phyloP scores from a whole-genome alignment of 371 early-diverging fungal genomes.

The Apophysomyces elegans region DNA sequence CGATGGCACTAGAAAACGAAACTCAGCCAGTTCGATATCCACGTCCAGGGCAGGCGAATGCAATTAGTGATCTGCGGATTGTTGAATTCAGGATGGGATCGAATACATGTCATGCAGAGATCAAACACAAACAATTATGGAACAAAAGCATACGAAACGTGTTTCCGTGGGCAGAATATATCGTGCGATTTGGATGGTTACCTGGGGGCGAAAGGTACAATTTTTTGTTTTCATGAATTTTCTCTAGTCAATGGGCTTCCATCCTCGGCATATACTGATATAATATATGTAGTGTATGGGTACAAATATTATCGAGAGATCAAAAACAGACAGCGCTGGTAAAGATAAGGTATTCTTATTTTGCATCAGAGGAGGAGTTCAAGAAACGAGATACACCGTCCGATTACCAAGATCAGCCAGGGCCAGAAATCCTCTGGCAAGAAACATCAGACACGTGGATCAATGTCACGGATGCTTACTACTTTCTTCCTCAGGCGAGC shows the following conservation, averaged over 20 bases:
- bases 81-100: slow-evolving; percentile 54
- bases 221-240: background rate
- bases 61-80: slow-evolving; percentile 59
- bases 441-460: slow-evolving; percentile 68
- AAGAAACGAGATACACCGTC: background rate
- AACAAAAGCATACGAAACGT: slow-evolving; percentile 37
- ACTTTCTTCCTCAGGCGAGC: slow-evolving; percentile 43
- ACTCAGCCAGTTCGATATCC: slow-evolving; percentile 57
- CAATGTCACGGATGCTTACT: slow-evolving; percentile 65
- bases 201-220: slow-evolving; percentile 62
- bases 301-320: slow-evolving; percentile 68
- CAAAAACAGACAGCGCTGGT: slow-evolving; percentile 63
- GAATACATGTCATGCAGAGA: slow-evolving; percentile 2
- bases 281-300: slow-evolving; percentile 58
- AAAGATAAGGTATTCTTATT: slow-evolving; percentile 39
- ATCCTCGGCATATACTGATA: no score
- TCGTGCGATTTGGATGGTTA: slow-evolving; percentile 79
- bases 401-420: slow-evolving; percentile 18
- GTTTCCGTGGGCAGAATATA: slow-evolving; percentile 82
- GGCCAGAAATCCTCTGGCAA: slow-evolving; percentile 61
- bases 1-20: background rate
- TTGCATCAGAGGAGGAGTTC: slow-evolving; percentile 3
- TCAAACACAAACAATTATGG: slow-evolving; percentile 58
- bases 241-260: background rate
- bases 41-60: slow-evolving; percentile 67